Evolutionary conservation across 768 basidiomycete species (phyloP), one percentile per base, ranked within the genome.

Genomic region (Ramaria rubella): DNA sequence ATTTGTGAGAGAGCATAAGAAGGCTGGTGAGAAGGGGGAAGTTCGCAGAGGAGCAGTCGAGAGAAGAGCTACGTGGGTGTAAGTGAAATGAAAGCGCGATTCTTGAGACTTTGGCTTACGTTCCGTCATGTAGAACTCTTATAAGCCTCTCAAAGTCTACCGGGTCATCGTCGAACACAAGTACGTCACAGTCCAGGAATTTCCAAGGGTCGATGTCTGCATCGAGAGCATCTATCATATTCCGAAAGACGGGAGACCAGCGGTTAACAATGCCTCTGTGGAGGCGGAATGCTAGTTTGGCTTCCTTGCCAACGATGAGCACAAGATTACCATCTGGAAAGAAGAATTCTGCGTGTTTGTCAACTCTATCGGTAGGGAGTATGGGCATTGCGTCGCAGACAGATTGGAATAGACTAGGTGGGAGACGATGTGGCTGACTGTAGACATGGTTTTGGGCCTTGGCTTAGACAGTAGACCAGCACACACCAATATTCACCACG

Each of bases 91-190:
- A n/a, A 26, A 27, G 21, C 24, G 17, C 9, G 29, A 24, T 2
- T 26, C 2, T 8, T 2, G 46, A 17, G 11, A 5, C 1, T 15
- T 14, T 30, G 26, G 27, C 46, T 4, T n/a, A 48, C 46, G 46
- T 48, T 48, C 46, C 46, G 24, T 48, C 6, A 26, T 24, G 27
- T 30, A 48, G 5, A 14, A 48, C 46, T 17, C 46, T 26, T 27
- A 48, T n/a, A 26, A 48, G 46, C 23, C 46, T 7, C 29, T 48
- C 46, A 24, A 48, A 48, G 24, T 48, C 46, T 15, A 48, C 77
- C 97, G 97, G 76, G 86, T 89, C 59, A 82, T 99, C 70, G 95
- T 95, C 42, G 94, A 97, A 69, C 95, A 94, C 54, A 96, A 94
- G 7, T 97, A 98, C 67, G 95, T 95, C 52, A 97, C 93, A 4